phyloP scores from a whole-genome alignment of 2,329 filamentous ascomycete species.

The Aspergillus candidus region DNA sequence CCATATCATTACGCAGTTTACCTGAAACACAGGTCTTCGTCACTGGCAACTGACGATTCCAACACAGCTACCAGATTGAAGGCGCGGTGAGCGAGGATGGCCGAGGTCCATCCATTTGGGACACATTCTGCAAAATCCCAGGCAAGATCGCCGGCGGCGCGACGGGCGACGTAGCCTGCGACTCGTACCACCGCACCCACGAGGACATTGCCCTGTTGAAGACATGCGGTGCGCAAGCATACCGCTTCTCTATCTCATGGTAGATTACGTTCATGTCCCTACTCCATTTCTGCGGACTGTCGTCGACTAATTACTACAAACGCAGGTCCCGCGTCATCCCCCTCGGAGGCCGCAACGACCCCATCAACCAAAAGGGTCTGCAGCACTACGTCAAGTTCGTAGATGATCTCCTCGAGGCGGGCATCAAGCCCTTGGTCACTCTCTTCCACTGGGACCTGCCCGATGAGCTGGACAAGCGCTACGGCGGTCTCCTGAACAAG shows the following conservation, averaged over 20 bases:
- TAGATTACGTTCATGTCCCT: constrained; percentile 8
- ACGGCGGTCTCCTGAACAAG: constrained; percentile 74
- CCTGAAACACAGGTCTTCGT: neutral
- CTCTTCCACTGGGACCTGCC: constrained; percentile 87
- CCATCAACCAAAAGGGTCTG: constrained; percentile 70
- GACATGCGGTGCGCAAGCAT: constrained; percentile 63
- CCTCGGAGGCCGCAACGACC: constrained; percentile 74
- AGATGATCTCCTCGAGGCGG: constrained; percentile 68
- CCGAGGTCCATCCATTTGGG: constrained; percentile 79
- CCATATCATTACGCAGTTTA: neutral
- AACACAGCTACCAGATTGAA: constrained; percentile 78
- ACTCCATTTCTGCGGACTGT: neutral
- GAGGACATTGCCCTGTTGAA: constrained; percentile 76
- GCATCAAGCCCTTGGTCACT: constrained; percentile 75
- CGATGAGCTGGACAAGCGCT: constrained; percentile 69
- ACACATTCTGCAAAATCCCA: constrained; percentile 73
- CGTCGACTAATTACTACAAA: neutral
- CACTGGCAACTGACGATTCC: neutral
- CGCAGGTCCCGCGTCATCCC: constrained; percentile 67
- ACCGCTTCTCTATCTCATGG: constrained; percentile 81
- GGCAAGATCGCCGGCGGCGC: constrained; percentile 77
- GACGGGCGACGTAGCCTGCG: constrained; percentile 72
- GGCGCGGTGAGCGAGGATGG: constrained; percentile 69
- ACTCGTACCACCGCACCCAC: constrained; percentile 73
- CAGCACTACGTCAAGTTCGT: constrained; percentile 74